phyloP scores from a whole-genome alignment of 1,284 basidiomycete species.

The Porogramme epimiltina region DNA sequence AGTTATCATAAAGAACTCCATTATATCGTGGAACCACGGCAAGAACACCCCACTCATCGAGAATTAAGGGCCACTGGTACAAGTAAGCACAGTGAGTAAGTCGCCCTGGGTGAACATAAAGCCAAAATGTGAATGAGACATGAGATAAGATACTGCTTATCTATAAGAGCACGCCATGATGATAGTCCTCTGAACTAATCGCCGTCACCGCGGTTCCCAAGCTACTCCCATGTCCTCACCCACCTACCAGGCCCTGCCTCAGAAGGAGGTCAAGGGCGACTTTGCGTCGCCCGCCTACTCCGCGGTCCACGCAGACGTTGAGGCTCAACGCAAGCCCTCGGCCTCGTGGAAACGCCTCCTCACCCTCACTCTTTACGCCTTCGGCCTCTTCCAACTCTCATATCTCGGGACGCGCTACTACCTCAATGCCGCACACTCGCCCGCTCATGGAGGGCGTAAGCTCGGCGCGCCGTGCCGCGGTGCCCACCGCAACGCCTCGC shows the following conservation, averaged over 20 bases:
- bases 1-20: too few species aligned
- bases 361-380: conserved; percentile 22
- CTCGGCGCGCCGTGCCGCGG: conserved; percentile 14
- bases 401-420: conserved; percentile 19
- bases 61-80: too few species aligned
- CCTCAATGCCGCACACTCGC: background rate
- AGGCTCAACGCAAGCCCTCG: background rate
- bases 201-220: background rate
- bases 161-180: too few species aligned
- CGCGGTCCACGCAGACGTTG: background rate
- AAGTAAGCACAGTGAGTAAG: too few species aligned
- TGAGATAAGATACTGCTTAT: too few species aligned
- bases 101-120: too few species aligned
- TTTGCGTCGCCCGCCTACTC: background rate
- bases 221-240: conserved; percentile 9
- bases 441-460: background rate
- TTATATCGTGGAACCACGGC: too few species aligned
- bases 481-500: conserved; percentile 25
- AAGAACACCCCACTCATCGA: too few species aligned
- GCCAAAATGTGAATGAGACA: too few species aligned
- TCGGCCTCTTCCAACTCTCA: conserved; percentile 27
- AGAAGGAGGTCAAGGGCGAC: conserved; percentile 4
- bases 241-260: conserved; percentile 14
- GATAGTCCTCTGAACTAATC: too few species aligned
- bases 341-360: conserved; percentile 21